Evolutionary conservation across 2,329 filamentous ascomycete genomes (phyloP), one percentile per base, ranked within the genome.

Genomic region (Colletotrichum agaves): DNA sequence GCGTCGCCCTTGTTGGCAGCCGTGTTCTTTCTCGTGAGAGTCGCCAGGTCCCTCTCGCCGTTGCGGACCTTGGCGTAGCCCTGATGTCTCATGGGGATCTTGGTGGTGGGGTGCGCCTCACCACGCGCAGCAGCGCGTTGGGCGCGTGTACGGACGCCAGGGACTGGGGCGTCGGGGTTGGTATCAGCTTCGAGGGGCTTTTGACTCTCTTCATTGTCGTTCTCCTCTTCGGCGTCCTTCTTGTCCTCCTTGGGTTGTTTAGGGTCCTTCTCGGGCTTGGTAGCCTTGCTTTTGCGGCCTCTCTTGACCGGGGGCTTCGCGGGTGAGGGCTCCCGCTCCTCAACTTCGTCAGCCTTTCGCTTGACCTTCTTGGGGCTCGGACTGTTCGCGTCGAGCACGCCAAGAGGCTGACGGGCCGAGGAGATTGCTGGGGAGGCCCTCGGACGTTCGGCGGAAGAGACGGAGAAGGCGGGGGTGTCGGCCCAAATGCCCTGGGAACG

Each of bases 1-100:
- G 82, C 76, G 17, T 71, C 75, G 3, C 72, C 78, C 73, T 83
- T 83, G 67, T 84, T 84, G 70, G 81, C 82, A 31, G 80, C 75
- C 1, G 82, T 84, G 67, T 84, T 84, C 57, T 77, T 74, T 3
- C 78, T 73, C 1, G 82, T 84, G 46, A 82, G 66, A 2, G 78
- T 74, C 0, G 80, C 80, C 8, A 83, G 71, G 50, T 83, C 79
- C 71, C 81, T 82, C 46, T 82, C 82, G 13, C 76, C 77, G 65
- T 70, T 79, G 50, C 78, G 43, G 8, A 64, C 21, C 13, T 46
- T 69, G 35, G 62, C 47, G 21, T 63, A 58, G 21, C 46, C 53
- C 33, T 64, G 55, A 43, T 67, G 57, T 10, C 66, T 58, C 11
- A 69, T 33, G n/a, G 66, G 43, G 2, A 67, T 66, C 43, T 63